A percentile compares a stretch with the other conserved stretches of the same genome.
Evolutionary conservation across 2,329 filamentous ascomycete species (phyloP).

Genomic region (Phaeoacremonium minimum): DNA sequence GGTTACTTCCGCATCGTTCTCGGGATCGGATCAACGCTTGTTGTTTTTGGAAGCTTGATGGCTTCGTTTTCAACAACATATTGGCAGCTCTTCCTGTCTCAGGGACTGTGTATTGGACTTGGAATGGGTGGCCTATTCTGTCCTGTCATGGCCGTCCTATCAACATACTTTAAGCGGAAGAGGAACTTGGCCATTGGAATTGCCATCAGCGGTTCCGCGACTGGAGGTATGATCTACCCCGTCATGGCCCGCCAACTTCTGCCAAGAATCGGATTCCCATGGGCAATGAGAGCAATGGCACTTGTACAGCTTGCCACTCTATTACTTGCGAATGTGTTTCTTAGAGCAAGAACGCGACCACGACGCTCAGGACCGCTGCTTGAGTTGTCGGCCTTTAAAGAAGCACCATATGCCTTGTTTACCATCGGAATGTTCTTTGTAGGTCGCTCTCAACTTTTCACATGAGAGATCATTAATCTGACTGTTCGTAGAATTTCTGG

Average conservation of each 20-base stretch:
- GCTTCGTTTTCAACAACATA: slow-evolving; percentile 36
- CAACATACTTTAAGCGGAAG: slow-evolving; percentile 29
- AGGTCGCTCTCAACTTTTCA: too few species aligned
- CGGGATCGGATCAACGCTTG: slow-evolving; percentile 30
- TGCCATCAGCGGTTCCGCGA: slow-evolving; percentile 24
- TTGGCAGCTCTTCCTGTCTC: slow-evolving; percentile 33
- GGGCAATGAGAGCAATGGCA: slow-evolving; percentile 32
- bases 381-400: slow-evolving; percentile 32
- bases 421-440: slow-evolving; percentile 33
- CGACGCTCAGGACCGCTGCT: slow-evolving; percentile 28
- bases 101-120: slow-evolving; percentile 19
- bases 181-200: slow-evolving; percentile 26
- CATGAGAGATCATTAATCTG: too few species aligned
- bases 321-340: slow-evolving; percentile 18
- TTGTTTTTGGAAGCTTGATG: slow-evolving; percentile 39
- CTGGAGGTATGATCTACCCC: slow-evolving; percentile 32
- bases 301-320: slow-evolving; percentile 30
- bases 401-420: slow-evolving; percentile 32
- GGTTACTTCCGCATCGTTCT: slow-evolving; percentile 31
- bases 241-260: slow-evolving; percentile 29
- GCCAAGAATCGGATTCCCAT: slow-evolving; percentile 27
- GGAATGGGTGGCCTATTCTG: slow-evolving; percentile 29
- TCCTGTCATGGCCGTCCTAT: slow-evolving; percentile 26
- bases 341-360: slow-evolving; percentile 27
- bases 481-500: too few species aligned